Evolutionary conservation across 2,329 filamentous ascomycete genomes (phyloP), one percentile per base, ranked within the genome.

Genomic region (Cordyceps cicadae): DNA sequence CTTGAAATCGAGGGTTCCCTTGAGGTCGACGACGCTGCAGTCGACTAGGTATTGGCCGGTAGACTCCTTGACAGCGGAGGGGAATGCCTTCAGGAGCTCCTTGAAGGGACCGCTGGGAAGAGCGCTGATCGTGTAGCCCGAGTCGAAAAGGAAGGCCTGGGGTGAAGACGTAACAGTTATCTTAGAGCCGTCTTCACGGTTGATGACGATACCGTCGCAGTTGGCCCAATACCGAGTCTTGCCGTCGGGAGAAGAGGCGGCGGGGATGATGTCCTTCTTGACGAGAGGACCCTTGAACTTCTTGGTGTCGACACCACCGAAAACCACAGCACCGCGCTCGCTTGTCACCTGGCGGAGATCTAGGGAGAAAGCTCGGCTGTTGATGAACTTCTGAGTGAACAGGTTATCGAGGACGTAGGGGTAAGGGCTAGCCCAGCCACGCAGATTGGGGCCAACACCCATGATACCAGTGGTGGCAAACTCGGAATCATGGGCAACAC

Each of bases 101-200:
- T 72, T 64, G 62, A 83, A 79, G 62, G 88, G 71, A 37, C 75
- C 68, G 62, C 82, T 74, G 3, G 88, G 88, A 2, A 91, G 78
- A 63, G 87, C 84, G 70, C 82, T 87, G 60, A 89, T 75, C 48
- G 84, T 87, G 63, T 83, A 87, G 61, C 88, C 88, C 15, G 83
- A 86, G 71, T 89, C 86, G 29, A 89, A 77, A 29, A 87, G 77
- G 15, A 83, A 81, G 24, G 78, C 70, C 43, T 79, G 69, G 58
- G 66, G 63, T 62, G 71, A 64, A 60, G 68, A 64, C 54, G 86
- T 78, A 34, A 82, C 78, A 32, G 77, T 71, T 9, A 77, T 65
- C 17, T 77, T 71, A 45, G 73, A 74, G 45, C 69, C 70, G 45
- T 73, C 70, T 29, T 66, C 65, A 43, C 68, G 70, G 58, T 66